Percentiles rank a stretch among this genome's conserved stretches.
Conservation (phyloP, 768 basidiomycete species). For the Mycena albidolilacea region DNA sequence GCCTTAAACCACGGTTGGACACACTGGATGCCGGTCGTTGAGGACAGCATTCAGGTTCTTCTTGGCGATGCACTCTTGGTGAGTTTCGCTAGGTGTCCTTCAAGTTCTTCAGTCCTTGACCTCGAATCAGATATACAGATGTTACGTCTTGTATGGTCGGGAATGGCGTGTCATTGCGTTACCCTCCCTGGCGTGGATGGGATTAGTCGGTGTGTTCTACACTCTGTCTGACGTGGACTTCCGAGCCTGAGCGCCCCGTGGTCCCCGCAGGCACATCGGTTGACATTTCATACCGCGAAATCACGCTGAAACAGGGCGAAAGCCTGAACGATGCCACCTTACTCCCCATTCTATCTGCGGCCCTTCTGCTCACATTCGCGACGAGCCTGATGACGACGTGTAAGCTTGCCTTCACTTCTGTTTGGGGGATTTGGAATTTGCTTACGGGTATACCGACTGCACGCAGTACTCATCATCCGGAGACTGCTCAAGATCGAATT, state of each 20-base stretch:
- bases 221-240: not conserved
- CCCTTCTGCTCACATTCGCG: conserved; percentile 15
- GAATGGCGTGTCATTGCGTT: conserved; percentile 22
- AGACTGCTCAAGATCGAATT: not conserved
- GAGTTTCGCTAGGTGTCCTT: not conserved
- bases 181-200: conserved; percentile 8
- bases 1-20: conserved; percentile 14
- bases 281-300: not conserved
- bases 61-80: conserved; percentile 26
- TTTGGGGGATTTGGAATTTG: not conserved
- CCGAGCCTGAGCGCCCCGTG: not conserved
- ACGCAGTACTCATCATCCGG: conserved; percentile 21
- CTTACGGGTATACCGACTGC: no score
- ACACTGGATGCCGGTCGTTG: conserved; percentile 22
- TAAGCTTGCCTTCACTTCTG: not conserved
- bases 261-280: not conserved
- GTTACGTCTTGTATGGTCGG: conserved; percentile 26
- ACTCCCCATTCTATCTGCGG: conserved; percentile 15
- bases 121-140: conserved; percentile 19
- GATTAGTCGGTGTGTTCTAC: conserved; percentile 13
- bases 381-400: conserved; percentile 30
- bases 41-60: conserved; percentile 23
- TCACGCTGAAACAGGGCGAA: not conserved
- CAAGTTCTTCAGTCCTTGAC: not conserved
- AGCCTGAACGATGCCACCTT: conserved; percentile 10